A percentile compares a stretch with the other conserved stretches of the same genome.
phyloP scores from a whole-genome alignment of 495 filamentous ascomycete genomes.

The Talaromyces thailandensis region DNA sequence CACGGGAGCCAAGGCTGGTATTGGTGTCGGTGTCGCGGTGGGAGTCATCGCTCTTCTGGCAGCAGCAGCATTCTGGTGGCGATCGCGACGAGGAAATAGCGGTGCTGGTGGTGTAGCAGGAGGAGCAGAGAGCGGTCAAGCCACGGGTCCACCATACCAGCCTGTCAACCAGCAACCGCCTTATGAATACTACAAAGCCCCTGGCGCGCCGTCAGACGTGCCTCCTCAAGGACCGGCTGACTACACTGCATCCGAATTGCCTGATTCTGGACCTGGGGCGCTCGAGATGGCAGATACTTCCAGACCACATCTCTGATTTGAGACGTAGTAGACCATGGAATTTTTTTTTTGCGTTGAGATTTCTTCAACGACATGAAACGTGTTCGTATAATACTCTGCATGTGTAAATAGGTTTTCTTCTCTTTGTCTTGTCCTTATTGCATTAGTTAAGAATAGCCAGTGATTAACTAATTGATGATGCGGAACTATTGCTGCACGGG shows the following conservation, averaged over 20 bases:
- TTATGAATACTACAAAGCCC: neutral
- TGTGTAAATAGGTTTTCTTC: neutral
- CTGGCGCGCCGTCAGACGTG: neutral
- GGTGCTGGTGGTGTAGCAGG: neutral
- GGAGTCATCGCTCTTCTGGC: constrained; percentile 15
- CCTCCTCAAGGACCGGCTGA: neutral
- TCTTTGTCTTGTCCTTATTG: neutral
- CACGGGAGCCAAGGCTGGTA: constrained; percentile 31
- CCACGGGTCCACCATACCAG: neutral
- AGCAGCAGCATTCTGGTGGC: neutral
- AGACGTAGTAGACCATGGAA: neutral
- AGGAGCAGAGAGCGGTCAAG: neutral
- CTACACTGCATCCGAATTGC: neutral
- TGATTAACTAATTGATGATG: too few relatives aligned
- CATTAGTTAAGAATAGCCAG: too few relatives aligned
- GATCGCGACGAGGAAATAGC: neutral
- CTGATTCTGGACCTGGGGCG: neutral
- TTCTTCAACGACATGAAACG: neutral
- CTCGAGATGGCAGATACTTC: constrained; percentile 5
- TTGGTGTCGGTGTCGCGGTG: constrained; percentile 34
- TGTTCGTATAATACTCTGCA: neutral
- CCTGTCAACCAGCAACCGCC: neutral
- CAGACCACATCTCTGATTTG: neutral
- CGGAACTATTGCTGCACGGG: too few relatives aligned
- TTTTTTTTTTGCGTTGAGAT: neutral